Percentiles rank a stretch among this genome's conserved stretches.
These are phyloP conservation scores for Quercus gilva DNA, from an alignment of 306 rosid species.

Conservation along the genomic window DNA sequence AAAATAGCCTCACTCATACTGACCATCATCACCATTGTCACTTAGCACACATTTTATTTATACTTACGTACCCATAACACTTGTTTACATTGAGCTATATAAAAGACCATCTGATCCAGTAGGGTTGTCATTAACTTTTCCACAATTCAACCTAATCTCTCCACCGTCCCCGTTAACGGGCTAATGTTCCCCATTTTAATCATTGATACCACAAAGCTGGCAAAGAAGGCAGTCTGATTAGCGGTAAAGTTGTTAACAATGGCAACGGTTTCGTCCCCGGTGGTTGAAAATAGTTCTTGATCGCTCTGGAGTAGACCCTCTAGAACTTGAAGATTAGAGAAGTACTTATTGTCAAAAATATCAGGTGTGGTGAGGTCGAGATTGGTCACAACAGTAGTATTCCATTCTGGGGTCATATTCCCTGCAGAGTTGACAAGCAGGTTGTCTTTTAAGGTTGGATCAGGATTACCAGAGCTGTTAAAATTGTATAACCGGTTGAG, in stretches of 20 bases:
- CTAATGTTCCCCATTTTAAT: conserved; percentile 24
- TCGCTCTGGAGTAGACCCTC: conserved; percentile 17
- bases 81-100: conserved; percentile 4
- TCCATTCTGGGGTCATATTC: conserved; percentile 17
- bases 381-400: neutral
- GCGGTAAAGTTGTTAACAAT: conserved; percentile 3
- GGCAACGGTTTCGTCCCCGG: conserved; percentile 1
- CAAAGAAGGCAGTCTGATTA: conserved; percentile 10
- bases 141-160: conserved; percentile 23
- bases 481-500: conserved; percentile 9
- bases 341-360: conserved; percentile 12
- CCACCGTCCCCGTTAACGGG: conserved; percentile 11
- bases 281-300: conserved; percentile 17
- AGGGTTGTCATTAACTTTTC: neutral
- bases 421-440: neutral
- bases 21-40: too few species aligned
- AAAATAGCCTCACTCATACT: too few species aligned
- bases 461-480: neutral
- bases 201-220: conserved; percentile 21
- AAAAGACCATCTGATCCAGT: neutral
- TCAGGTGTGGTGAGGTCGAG: neutral
- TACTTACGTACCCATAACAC: neutral
- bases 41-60: neutral
- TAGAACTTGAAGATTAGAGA: conserved; percentile 12
- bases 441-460: conserved; percentile 13